phyloP scores from a whole-genome alignment of 2,329 filamentous ascomycete species.

The Xylaria sp. region DNA sequence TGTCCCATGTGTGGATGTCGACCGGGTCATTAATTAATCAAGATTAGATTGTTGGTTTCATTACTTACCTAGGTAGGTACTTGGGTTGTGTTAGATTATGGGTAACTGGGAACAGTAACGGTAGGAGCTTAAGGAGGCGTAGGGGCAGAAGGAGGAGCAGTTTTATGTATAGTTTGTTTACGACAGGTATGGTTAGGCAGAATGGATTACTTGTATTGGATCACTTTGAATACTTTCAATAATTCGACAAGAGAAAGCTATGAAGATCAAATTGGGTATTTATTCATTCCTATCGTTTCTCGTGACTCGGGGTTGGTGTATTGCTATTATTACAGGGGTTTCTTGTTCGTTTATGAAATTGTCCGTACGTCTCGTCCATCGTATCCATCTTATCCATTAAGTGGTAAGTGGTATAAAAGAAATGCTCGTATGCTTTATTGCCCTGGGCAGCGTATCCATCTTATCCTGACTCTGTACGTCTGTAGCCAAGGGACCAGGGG shows the following conservation, averaged over 20 bases:
- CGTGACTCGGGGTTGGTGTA: background rate
- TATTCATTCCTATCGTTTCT: background rate
- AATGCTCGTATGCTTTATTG: no score
- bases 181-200: constrained; percentile 3
- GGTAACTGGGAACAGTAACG: background rate
- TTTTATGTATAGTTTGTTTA: background rate
- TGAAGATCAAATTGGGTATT: background rate
- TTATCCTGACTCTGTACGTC: no score
- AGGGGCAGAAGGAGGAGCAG: background rate
- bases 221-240: no score
- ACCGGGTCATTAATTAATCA: background rate
- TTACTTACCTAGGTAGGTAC: background rate
- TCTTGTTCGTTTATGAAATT: background rate
- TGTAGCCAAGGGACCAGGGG: no score
- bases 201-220: background rate
- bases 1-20: constrained; percentile 21
- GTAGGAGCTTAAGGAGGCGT: background rate
- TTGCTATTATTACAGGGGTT: background rate
- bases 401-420: no score
- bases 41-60: background rate
- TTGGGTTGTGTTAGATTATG: background rate
- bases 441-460: no score
- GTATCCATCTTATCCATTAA: no score
- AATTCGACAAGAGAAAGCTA: background rate
- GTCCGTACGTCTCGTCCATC: background rate